These are phyloP conservation scores for Calvatia gigantea DNA, from an alignment of 768 basidiomycete genomes.

Conservation along the genomic window DNA sequence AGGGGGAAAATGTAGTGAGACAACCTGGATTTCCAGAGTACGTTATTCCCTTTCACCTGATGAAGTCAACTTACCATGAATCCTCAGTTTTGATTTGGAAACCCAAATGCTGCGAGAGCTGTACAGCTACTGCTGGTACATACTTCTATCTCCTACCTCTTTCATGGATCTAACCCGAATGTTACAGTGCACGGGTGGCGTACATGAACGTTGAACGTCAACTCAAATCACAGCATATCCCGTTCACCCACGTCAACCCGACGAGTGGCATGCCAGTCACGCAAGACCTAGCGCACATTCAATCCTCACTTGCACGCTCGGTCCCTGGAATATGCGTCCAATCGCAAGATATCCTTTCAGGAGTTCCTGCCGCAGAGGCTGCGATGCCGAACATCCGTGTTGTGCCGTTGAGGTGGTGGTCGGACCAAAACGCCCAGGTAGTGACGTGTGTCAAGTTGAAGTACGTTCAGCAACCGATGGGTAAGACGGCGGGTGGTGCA, in stretches of 20 bases:
- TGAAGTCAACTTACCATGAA: neutral
- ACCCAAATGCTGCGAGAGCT: slow-evolving; percentile 72
- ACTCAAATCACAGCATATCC: slow-evolving; percentile 77
- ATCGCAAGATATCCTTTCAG: slow-evolving; percentile 75
- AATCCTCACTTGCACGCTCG: slow-evolving; percentile 71
- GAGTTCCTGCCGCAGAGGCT: slow-evolving; percentile 84
- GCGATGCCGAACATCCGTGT: slow-evolving; percentile 92
- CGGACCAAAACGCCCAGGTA: slow-evolving; percentile 65
- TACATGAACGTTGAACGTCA: slow-evolving; percentile 86
- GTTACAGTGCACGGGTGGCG: slow-evolving; percentile 77
- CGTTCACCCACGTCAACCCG: slow-evolving; percentile 73
- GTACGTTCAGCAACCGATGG: slow-evolving; percentile 84
- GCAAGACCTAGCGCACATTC: slow-evolving; percentile 50
- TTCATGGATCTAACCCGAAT: neutral
- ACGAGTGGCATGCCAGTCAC: slow-evolving; percentile 34
- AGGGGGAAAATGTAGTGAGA: slow-evolving; percentile 10
- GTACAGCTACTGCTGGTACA: slow-evolving; percentile 85
- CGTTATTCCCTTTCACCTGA: slow-evolving; percentile 5
- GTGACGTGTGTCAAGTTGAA: slow-evolving; percentile 89
- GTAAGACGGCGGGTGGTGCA: slow-evolving; percentile 59
- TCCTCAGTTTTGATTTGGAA: slow-evolving; percentile 63
- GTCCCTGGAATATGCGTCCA: slow-evolving; percentile 84
- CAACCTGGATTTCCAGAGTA: slow-evolving; percentile 17
- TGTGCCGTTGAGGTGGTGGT: slow-evolving; percentile 91
- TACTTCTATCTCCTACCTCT: slow-evolving; percentile 6